phyloP scores from a whole-genome alignment of 176 grass and related monocot species.

The Oryza glaberrima region DNA sequence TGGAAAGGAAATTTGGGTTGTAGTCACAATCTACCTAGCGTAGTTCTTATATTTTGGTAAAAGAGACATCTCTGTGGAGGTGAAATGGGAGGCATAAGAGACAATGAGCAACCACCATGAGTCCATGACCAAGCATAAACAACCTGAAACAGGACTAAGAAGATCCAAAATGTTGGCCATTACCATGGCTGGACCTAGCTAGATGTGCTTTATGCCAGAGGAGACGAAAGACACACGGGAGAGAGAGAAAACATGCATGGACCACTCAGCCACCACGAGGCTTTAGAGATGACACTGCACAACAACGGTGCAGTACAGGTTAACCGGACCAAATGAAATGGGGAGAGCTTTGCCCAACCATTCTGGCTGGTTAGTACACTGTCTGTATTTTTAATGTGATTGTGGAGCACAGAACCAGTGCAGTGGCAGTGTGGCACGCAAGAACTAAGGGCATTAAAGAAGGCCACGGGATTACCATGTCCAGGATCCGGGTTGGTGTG shows the following conservation, averaged over 20 bases:
- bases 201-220: background rate
- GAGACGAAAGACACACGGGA: background rate
- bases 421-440: constrained; percentile 3
- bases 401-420: background rate
- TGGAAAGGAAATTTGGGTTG: background rate
- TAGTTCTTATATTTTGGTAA: background rate
- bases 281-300: background rate
- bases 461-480: constrained; percentile 36
- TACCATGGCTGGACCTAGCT: background rate
- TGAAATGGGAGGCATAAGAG: background rate
- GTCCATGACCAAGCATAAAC: constrained; percentile 9
- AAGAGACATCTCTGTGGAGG: background rate
- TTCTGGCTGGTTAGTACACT: background rate
- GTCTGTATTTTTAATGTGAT: background rate
- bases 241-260: background rate
- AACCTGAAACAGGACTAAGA: constrained; percentile 12
- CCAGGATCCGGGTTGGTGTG: constrained; percentile 28
- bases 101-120: background rate
- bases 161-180: constrained; percentile 10
- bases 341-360: background rate
- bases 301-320: background rate
- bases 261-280: background rate
- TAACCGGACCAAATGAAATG: background rate
- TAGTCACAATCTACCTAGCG: too few species aligned
- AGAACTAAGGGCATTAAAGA: constrained; percentile 22